Percentiles rank a stretch among this genome's conserved stretches.
These are phyloP conservation scores for Cryptosporidium baileyi DNA, from an alignment of 169 alveolate species.

Conservation along the genomic window DNA sequence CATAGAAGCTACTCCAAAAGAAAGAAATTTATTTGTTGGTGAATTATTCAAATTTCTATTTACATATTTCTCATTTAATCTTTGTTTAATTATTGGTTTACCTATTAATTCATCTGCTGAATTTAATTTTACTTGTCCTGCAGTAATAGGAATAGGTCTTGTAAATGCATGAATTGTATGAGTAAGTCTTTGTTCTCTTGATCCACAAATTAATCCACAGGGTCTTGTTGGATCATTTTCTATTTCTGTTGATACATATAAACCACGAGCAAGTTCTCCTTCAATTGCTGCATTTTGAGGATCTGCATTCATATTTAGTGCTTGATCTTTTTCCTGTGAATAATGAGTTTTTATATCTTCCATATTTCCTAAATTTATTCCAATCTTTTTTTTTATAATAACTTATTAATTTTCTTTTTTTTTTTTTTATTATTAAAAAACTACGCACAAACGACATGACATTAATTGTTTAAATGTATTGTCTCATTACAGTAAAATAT, in stretches of 20 bases:
- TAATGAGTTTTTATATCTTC: no score
- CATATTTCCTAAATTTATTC: background rate
- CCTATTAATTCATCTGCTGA: constrained; percentile 68
- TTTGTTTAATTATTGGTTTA: constrained; percentile 49
- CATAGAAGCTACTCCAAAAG: constrained; percentile 38
- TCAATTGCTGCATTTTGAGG: constrained; percentile 24
- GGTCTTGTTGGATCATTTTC: constrained; percentile 4
- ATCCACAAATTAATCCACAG: constrained; percentile 51
- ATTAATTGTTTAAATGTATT: background rate
- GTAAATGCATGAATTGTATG: constrained; percentile 52
- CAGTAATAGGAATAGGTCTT: constrained; percentile 30
- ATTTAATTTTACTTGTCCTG: constrained; percentile 37
- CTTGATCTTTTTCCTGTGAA: no score
- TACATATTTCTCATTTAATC: constrained; percentile 15
- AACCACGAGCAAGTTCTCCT: constrained; percentile 41
- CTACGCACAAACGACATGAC: constrained; percentile 69
- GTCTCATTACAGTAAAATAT: no score
- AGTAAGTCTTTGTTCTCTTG: constrained; percentile 35
- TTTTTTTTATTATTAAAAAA: background rate
- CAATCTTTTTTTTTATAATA: background rate
- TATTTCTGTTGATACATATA: constrained; percentile 43
- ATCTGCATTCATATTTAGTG: no score
- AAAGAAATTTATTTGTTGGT: constrained; percentile 17
- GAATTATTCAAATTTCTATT: background rate
- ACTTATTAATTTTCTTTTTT: background rate